These are phyloP conservation scores for Aspergillus neoniger DNA, from an alignment of 2,329 filamentous ascomycete species.

Conservation along the genomic window DNA sequence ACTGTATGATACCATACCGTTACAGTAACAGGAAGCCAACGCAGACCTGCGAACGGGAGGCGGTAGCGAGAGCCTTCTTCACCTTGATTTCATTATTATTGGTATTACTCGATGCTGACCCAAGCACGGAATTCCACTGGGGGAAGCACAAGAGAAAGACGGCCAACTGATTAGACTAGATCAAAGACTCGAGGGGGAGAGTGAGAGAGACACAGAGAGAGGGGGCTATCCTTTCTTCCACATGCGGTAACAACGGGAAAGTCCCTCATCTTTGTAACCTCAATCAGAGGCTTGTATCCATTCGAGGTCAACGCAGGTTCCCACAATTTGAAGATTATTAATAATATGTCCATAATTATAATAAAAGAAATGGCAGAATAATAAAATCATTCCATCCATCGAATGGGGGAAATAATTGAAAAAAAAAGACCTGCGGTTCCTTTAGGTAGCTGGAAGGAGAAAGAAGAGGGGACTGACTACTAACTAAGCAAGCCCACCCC, in stretches of 20 bases:
- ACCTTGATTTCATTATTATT: background rate
- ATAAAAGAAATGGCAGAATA: background rate
- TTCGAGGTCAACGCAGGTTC: slow-evolving; percentile 3
- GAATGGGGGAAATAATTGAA: background rate
- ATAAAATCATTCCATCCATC: background rate
- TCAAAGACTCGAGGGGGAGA: background rate
- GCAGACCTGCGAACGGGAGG: slow-evolving; percentile 14
- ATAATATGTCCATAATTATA: slow-evolving; percentile 6
- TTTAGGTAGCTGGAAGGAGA: slow-evolving; percentile 5
- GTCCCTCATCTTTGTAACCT: slow-evolving; percentile 18
- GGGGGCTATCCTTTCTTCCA: slow-evolving; percentile 11
- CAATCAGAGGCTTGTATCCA: background rate
- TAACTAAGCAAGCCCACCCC: slow-evolving; percentile 4
- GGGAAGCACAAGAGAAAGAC: too few relatives aligned
- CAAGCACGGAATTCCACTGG: background rate
- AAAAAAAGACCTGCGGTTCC: slow-evolving; percentile 11
- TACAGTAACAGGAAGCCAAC: slow-evolving; percentile 6
- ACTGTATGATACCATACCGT: slow-evolving; percentile 17
- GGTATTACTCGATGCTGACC: background rate
- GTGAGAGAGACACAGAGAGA: background rate
- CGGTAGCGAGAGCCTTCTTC: slow-evolving; percentile 8
- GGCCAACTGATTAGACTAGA: background rate
- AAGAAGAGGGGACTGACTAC: background rate
- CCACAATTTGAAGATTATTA: slow-evolving; percentile 15
- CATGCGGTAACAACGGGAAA: slow-evolving; percentile 16